Base-by-base conservation (phyloP, 2,329 filamentous ascomycete species). In the Penicillium sclerotigenum region DNA sequence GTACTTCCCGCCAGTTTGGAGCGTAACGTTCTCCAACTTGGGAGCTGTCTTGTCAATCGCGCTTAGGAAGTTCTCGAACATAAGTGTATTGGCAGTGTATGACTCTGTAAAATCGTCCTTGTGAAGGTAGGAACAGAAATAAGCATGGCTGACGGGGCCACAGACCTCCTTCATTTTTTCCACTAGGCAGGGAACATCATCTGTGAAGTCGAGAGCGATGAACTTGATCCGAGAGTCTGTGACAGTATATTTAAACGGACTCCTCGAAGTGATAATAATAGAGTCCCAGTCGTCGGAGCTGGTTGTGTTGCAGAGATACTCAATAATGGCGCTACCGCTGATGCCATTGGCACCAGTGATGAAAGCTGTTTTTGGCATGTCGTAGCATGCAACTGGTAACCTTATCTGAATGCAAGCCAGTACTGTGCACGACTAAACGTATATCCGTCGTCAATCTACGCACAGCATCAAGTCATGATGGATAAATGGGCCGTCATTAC, bases 341-440 rank as follows among this genome's bases (percentile, higher is more conserved):
- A 71, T 67, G 36, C 70, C 68, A 56, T 69, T 71, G 8, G 56
- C 58, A 36, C 66, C 68, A 18, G 67, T 65, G 26, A 69, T 56
- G 50, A 72, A 65, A 9, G 67, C 69, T 6, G 60, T 59, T 53
- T 68, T 69, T 26, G 33, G 8, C 47, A 50, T 50, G 18, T 26
- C 16, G 20, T 14, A 7, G 14, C 31, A 33, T 14, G 20, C 36
- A 38, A 38, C 16, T n/a, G n/a, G n/a, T 20, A 33, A 13, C 31
- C n/a, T n/a, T n/a, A n/a, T 13, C 31, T 3, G 14, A 33, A 5
- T 33, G 11, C 11, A 33, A 14, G 14, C 11, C 31, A 33, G 31
- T 33, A 14, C 13, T 14, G 8, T 4, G 26, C 26, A 28, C 26
- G 4, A 28, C 26, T 28, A n/a, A n/a, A n/a, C n/a, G n/a, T n/a